Evolutionary conservation across 345 rosid species (phyloP), one percentile per base, ranked within the genome.

Genomic region (Aquilaria yunnanensis): DNA sequence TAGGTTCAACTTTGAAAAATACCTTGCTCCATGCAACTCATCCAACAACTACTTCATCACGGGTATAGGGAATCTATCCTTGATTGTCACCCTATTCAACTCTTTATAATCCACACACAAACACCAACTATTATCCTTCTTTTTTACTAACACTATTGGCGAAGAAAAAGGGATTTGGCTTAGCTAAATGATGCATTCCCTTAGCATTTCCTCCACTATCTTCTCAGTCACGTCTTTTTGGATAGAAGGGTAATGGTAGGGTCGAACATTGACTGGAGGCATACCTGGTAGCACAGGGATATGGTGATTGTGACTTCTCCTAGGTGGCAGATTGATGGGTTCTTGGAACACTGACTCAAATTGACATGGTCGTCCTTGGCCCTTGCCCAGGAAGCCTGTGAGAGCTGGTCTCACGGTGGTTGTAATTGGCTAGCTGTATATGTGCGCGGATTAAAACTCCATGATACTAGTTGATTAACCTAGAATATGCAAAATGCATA

Each of bases 51-150:
- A 50, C 29, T 67, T 32, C 2, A 67, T 56, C 0, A 67, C 4
- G 0, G 11, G 59, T 0, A 67, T 59, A 0, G 63, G 68, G 12
- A 57, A 70, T 9, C 57, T 63, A 10, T 70, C 56, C 10, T 59
- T 64, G 14, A 70, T 12, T 0, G 68, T 70, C 0, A 23, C 3
- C 2, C 34, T 9, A 2, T 63, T 63, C 0, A 54, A 12, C 13
- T 55, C 41, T 29, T 32, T 55, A 12, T 55, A 55, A 29, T 55
- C 41, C 0, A 55, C 31, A 55, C 41, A 55, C 5, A 55, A 5
- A 2, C 37, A 2, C 58, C 58, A 55, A 2, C 32, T 1, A 1
- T 10, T 10, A n/a, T 51, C 54, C 5, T 51, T 51, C 4, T 51
- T 51, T 14, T 51, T 51, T 14, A 51, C 16, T 14, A 51, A 3